Evolutionary conservation across 306 rosid genomes (phyloP).

Genomic region (Casuarina glauca): DNA sequence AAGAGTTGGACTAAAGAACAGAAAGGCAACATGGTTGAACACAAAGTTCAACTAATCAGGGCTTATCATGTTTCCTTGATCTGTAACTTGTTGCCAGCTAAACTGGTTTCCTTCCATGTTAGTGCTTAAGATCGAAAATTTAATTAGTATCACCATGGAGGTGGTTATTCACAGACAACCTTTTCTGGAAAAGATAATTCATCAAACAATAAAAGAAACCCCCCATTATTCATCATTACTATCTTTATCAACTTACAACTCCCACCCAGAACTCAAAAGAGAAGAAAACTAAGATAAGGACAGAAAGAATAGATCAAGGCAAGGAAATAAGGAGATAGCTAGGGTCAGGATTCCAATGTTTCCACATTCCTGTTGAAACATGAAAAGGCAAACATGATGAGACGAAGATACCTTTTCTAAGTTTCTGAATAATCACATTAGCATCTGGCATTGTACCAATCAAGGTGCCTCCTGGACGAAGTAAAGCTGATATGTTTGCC

Average conservation of each 20-base stretch:
- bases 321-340: constrained; percentile 4
- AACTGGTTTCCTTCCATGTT: not conserved
- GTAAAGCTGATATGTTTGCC: constrained; percentile 91
- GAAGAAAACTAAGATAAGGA: not conserved
- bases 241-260: not conserved
- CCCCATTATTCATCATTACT: not conserved
- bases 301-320: not conserved
- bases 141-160: not conserved
- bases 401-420: constrained; percentile 69
- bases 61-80: not conserved
- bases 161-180: not conserved
- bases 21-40: not conserved
- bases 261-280: not conserved
- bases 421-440: constrained; percentile 86
- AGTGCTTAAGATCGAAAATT: not conserved
- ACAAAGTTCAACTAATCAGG: not conserved
- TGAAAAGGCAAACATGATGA: not conserved
- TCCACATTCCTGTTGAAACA: not conserved
- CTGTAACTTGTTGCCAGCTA: not conserved
- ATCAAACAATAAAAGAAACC: not conserved
- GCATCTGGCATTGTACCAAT: constrained; percentile 99
- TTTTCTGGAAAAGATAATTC: not conserved
- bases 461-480: constrained; percentile 94
- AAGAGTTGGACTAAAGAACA: not conserved
- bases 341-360: not conserved